A percentile compares a stretch with the other conserved stretches of the same genome.
These are phyloP conservation scores for Pichia paraexigua DNA, from an alignment of 805 yeast genomes.

Conservation along the genomic window DNA sequence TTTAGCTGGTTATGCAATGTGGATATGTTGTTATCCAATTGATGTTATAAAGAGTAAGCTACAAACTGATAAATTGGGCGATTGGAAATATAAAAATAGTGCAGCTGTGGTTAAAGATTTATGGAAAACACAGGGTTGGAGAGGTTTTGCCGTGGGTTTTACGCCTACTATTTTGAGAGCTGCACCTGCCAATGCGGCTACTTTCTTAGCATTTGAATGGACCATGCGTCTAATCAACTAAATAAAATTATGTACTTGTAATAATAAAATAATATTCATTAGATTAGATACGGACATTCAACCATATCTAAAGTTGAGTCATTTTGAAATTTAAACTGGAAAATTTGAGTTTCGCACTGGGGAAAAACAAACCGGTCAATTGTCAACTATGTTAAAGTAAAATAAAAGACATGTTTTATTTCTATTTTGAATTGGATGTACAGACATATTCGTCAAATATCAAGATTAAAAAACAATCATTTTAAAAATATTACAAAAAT, in stretches of 20 bases:
- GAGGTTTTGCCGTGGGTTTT: conserved; percentile 86
- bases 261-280: background rate
- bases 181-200: conserved; percentile 97
- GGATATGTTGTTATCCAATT: conserved; percentile 80
- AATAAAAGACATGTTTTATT: background rate
- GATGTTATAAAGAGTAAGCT: conserved; percentile 87
- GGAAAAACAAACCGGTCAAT: background rate
- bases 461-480: background rate
- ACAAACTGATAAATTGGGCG: conserved; percentile 61
- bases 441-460: background rate
- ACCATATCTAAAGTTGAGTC: too few relatives aligned
- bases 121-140: conserved; percentile 49
- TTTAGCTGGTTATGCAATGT: conserved; percentile 80
- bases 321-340: too few relatives aligned
- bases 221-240: conserved; percentile 61
- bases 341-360: background rate
- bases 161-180: conserved; percentile 91
- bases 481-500: conserved; percentile 28
- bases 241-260: background rate
- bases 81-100: conserved; percentile 53
- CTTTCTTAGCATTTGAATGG: conserved; percentile 87
- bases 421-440: background rate
- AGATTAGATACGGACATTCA: background rate
- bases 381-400: background rate
- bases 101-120: conserved; percentile 52